Base-by-base conservation (phyloP, 2,329 filamentous ascomycete species). In the Westerdykella ornata region DNA sequence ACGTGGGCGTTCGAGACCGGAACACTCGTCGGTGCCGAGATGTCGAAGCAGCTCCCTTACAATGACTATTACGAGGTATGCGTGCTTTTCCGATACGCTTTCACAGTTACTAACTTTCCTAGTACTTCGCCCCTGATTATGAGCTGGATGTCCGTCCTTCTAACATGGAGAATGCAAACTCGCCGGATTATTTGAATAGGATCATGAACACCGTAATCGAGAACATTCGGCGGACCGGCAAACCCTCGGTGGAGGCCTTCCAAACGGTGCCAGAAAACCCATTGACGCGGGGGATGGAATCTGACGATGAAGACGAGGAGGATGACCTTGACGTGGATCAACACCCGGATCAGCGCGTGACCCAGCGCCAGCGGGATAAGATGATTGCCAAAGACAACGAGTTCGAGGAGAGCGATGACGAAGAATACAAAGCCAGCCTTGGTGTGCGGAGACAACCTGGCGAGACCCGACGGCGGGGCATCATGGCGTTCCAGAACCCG, bases 41-140 rank as follows among this genome's bases (percentile, higher is more conserved):
- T 97, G 76, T 76, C 80, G 9, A 76, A 84, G 4, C 82, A 85
- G n/a, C 74, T 97, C 31, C 90, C 90, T 1, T 97, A 88, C 67
- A 97, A 95, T 49, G 90, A 97, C 71, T 97, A 97, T 67, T 97
- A 97, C 59, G 81, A 84, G 63, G 75, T 76, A 60, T 34, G 13
- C 15, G 34, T 38, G n/a, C 29, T 3, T 40, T 36, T 19, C 20
- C n/a, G 5, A 5, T 18, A 19, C 12, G 11, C 12, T 15, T 8
- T 34, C 7, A 7, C n/a, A 30, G n/a, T 33, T 7, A 50, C 56
- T 63, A 52, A 68, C 34, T 29, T 5, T n/a, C 30, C 18, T 47
- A 78, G 72, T 84, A 84, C 58, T 84, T 83, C 57, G 79, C 76
- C 5, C 81, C 81, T 2, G 81, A 84, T 56, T 84, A 82, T 58